A percentile compares a stretch with the other conserved stretches of the same genome.
Conservation (phyloP, 345 rosid genomes). For the Geranium brycei region DNA sequence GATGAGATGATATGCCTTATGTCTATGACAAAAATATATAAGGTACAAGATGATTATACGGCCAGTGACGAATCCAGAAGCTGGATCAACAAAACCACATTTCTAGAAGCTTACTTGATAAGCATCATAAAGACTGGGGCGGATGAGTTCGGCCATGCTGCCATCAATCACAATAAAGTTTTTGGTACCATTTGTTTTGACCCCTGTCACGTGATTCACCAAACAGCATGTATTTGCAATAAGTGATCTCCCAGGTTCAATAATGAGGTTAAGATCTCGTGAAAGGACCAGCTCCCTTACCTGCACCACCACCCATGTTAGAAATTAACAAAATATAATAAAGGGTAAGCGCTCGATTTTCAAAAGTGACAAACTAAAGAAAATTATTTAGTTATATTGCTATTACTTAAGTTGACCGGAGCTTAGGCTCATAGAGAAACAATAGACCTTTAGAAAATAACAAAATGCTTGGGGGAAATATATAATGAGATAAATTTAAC, state of each 20-base stretch:
- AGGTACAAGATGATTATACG: too few species aligned
- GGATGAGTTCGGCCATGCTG: constrained; percentile 97
- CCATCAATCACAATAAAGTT: constrained; percentile 89
- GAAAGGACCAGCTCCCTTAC: constrained; percentile 78
- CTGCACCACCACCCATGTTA: constrained; percentile 21
- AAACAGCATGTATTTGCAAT: constrained; percentile 95
- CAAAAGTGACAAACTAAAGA: too few species aligned
- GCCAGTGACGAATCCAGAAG: too few species aligned
- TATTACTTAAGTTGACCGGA: too few species aligned
- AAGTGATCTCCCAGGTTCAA: constrained; percentile 97
- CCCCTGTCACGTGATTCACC: constrained; percentile 85
- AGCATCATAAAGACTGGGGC: constrained; percentile 94
- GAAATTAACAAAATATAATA: too few species aligned
- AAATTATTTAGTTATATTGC: too few species aligned
- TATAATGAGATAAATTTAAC: neutral
- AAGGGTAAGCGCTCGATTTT: too few species aligned
- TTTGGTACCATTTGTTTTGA: constrained; percentile 90
- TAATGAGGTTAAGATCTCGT: constrained; percentile 60
- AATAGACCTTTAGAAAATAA: neutral
- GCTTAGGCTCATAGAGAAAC: too few species aligned
- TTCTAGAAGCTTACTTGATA: constrained; percentile 50
- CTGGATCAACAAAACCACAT: neutral
- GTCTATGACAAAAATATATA: too few species aligned
- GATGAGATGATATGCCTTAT: too few species aligned
- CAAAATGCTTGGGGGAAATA: neutral